Conservation (phyloP, 2,329 filamentous ascomycete genomes). For the Clarireedia monteithiana region DNA sequence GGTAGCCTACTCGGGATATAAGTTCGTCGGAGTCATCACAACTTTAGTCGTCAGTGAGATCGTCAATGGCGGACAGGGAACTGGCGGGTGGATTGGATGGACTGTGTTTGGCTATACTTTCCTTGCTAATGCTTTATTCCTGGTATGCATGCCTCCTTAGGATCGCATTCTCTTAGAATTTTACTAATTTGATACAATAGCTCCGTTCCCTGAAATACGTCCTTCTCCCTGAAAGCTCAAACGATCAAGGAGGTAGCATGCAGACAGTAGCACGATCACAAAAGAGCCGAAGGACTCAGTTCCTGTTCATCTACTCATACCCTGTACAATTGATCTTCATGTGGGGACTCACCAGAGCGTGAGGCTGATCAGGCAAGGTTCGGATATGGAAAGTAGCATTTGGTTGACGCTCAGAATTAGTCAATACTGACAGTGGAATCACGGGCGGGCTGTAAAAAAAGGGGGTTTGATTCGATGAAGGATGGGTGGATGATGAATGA, state of each 20-base stretch:
- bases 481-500: background rate
- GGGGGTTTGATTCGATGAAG: background rate
- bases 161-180: background rate
- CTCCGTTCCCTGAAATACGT: conserved; percentile 95
- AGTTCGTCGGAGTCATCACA: conserved; percentile 93
- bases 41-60: conserved; percentile 76
- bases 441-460: background rate
- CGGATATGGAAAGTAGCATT: background rate
- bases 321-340: conserved; percentile 91
- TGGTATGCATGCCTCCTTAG: conserved; percentile 48
- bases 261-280: conserved; percentile 75
- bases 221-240: conserved; percentile 73
- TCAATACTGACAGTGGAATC: background rate
- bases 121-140: conserved; percentile 86
- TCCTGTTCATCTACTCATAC: conserved; percentile 91
- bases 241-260: conserved; percentile 51
- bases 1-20: conserved; percentile 95
- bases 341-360: conserved; percentile 58
- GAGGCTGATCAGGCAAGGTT: background rate
- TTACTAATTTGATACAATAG: conserved; percentile 37
- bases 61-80: conserved; percentile 69
- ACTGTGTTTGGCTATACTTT: conserved; percentile 85
- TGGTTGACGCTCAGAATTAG: background rate
- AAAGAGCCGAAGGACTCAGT: conserved; percentile 81
- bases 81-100: conserved; percentile 86